Conservation (phyloP, 2,329 filamentous ascomycete species). For the Thermothelomyces thermophilus region DNA sequence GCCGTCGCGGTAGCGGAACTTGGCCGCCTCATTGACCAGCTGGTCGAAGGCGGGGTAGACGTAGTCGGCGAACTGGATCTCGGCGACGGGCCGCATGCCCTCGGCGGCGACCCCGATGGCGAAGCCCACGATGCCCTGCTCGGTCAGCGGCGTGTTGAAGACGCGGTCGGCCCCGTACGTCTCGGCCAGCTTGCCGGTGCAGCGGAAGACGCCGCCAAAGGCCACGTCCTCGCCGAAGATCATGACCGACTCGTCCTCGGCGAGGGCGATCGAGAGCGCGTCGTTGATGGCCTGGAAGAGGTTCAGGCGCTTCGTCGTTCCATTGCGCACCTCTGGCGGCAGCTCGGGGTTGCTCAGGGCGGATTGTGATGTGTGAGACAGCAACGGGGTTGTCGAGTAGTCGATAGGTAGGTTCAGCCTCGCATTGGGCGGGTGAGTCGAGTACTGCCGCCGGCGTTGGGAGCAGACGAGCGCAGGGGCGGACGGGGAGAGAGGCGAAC, state of each 20-base stretch:
- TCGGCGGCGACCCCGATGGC: constrained; percentile 84
- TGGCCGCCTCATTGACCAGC: constrained; percentile 87
- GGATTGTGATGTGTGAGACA: constrained; percentile 71
- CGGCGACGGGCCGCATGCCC: constrained; percentile 86
- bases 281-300: constrained; percentile 92
- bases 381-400: constrained; percentile 72
- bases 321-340: constrained; percentile 55
- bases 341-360: constrained; percentile 69
- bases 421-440: constrained; percentile 52
- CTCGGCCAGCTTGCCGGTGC: constrained; percentile 82
- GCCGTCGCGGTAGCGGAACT: constrained; percentile 72
- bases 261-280: constrained; percentile 74
- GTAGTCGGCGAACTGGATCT: constrained; percentile 95
- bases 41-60: constrained; percentile 91
- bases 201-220: constrained; percentile 93
- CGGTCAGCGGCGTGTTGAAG: constrained; percentile 91
- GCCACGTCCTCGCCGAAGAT: constrained; percentile 96
- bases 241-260: constrained; percentile 76
- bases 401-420: constrained; percentile 80
- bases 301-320: constrained; percentile 79
- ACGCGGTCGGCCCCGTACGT: constrained; percentile 83
- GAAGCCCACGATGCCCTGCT: constrained; percentile 93
- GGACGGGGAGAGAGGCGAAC: constrained; percentile 2
- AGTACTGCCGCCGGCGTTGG: constrained; percentile 35
- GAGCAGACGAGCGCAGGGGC: constrained; percentile 2